Base-by-base conservation (phyloP, 2,329 filamentous ascomycete species). In the Aspergillus ibericus region DNA sequence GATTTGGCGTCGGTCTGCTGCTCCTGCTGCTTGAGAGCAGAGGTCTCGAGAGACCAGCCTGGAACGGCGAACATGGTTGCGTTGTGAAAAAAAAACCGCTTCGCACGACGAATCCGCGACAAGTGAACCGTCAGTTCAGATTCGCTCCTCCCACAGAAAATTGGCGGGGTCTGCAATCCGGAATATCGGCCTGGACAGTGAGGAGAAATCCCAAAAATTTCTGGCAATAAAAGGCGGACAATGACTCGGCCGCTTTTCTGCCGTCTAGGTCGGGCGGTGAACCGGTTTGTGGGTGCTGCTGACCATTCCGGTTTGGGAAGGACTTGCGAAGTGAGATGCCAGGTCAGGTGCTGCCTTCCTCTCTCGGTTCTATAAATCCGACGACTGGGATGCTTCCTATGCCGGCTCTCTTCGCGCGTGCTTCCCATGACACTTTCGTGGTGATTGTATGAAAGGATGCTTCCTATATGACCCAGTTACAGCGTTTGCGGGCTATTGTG, bases 41-140 rank as follows among this genome's bases (percentile, higher is more conserved):
- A 85, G 61, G 88, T 83, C 56, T 91, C 86, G 35, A 97, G 82
- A 38, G 91, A 91, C 93, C 93, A 97, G 66, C 95, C 95, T 70
- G 91, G 90, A 29, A 98, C 93, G 9, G 92, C 88, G 75, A 98
- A 98, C 93, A 98, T 76, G 60, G 34, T 66, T 57, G 52, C n/a
- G 48, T n/a, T 53, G 10, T 27, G n/a, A 20, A 8, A 29, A 2
- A 2, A 8, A 2, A 27, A n/a, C 5, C 2, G 13, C 7, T 47
- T 16, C 15, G 15, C 8, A 38, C 13, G 15, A 16, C 2, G 13
- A 5, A 16, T 6, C n/a, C n/a, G 15, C 5, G 13, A 5, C 12
- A 5, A 15, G 5, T 38, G 27, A 25, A 38, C 13, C n/a, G 9
- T 22, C 18, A 9, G 38, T 29, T 15, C 42, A 22, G 13, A 27